A percentile compares a stretch with the other conserved stretches of the same genome.
phyloP scores from a whole-genome alignment of 2,329 filamentous ascomycete species.

The Blumeria hordei region DNA sequence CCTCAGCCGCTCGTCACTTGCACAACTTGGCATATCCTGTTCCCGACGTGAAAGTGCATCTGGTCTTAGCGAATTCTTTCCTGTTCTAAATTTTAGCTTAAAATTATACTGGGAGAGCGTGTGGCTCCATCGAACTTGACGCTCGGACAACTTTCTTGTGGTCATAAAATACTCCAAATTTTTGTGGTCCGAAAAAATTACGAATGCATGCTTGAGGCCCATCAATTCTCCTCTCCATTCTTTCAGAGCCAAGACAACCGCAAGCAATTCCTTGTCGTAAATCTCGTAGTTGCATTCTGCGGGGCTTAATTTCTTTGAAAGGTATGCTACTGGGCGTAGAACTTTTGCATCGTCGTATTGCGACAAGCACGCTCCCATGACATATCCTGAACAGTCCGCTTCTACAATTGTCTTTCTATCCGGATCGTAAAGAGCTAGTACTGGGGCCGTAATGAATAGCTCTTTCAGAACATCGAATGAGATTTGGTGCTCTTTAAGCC shows the following conservation, averaged over 20 bases:
- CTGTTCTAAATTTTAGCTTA: not conserved
- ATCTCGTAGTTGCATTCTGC: slow-evolving; percentile 1
- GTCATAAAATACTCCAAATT: not conserved
- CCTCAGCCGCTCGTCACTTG: not conserved
- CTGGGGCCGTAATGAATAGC: not conserved
- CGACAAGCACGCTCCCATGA: not conserved
- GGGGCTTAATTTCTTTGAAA: not conserved
- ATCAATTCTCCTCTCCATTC: not conserved
- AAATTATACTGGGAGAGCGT: not conserved
- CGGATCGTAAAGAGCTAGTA: not conserved
- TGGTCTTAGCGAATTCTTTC: not conserved
- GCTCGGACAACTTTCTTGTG: not conserved
- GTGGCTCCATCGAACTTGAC: not conserved
- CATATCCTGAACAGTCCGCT: not conserved
- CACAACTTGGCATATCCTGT: not conserved
- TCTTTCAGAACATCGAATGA: not conserved
- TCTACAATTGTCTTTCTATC: not conserved
- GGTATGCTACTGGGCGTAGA: not conserved
- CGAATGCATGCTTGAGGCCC: not conserved
- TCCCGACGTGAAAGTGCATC: not conserved
- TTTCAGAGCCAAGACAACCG: not conserved
- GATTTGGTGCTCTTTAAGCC: not conserved
- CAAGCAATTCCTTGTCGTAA: slow-evolving; percentile 1
- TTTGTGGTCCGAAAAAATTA: not conserved
- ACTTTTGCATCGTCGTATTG: not conserved